Evolutionary conservation across 2,329 filamentous ascomycete species (phyloP), one percentile per base, ranked within the genome.

Genomic region (Alternaria viburni): DNA sequence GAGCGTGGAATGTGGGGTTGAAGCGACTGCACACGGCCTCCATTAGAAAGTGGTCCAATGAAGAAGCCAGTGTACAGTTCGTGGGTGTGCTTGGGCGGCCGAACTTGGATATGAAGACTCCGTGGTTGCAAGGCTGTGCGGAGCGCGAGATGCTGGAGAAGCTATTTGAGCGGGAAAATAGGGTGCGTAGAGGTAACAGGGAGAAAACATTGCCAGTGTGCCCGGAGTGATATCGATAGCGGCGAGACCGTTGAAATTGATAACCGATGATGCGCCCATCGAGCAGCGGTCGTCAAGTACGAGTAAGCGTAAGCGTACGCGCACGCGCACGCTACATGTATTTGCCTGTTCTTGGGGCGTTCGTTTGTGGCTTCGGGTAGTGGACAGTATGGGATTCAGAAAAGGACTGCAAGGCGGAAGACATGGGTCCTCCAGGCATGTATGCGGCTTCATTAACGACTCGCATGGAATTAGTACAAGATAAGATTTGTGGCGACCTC

Each of bases 1-100:
- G 26, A 59, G 54, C 54, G 9, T 51, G 41, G 17, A 30, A 54
- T 13, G 21, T 61, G n/a, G 61, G 57, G 25, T 44, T 49, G 23
- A 36, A 44, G 41, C 52, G 49, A 19, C 36, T 61, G n/a, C 54
- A 58, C n/a, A 28, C 46, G 23, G 44, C 60, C 12, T 58, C 49
- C n/a, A 25, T 13, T 3, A 51, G 51, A 26, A 59, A 59, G n/a
- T 59, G 45, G 50, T 32, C 23, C 4, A n/a, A 12, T n/a, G 43
- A 59, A 10, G 25, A 63, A 13, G 21, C 28, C 25, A 25, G 30
- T 30, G 26, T 3, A 3, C 28, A 43, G 17, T 50, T 45, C 1
- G 41, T 43, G 15, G 17, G 30, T 28, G 15, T 52, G 25, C 2
- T 58, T 26, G 28, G 54, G n/a, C 36, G 47, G 15, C 19, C 25